Evolutionary conservation across 2,329 filamentous ascomycete genomes (phyloP), one percentile per base, ranked within the genome.

Genomic region (Incumbomyces delicatus): DNA sequence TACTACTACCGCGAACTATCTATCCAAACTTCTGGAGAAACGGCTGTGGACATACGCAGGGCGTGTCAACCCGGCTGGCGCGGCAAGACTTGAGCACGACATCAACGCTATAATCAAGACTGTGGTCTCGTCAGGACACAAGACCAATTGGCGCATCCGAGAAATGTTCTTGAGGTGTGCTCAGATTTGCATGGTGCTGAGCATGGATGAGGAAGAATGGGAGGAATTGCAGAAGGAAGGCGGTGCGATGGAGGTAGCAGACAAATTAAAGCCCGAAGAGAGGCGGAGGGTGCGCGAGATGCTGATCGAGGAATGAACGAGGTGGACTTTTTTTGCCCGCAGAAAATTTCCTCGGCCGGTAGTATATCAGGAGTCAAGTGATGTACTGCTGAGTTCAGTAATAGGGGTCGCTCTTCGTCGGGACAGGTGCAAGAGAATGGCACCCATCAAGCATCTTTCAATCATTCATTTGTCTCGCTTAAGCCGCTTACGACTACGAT

Each of bases 161-260:
- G 88, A 94, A 60, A 66, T 77, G 2, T 95, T 95, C 68, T 73
- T 76, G 22, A 78, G 81, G 58, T 85, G 85, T 48, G 74, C 76
- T 49, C 87, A 95, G 72, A 82, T 95, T 57, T 78, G 85, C 48
- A 79, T 94, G 72, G 79, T 95, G 13, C 81, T 90, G 61, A 90
- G 89, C 57, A 94, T 95, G 87, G 89, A 95, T 62, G 86, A 92
- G 30, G 89, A 95, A 48, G 90, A 95, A 66, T 95, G 88, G 85
- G 85, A 90, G 40, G 87, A 92, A 64, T 65, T 89, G 4, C 47
- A 57, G 36, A 45, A 33, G 60, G 65, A 6, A 66, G 73, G 34
- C 66, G 71, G 29, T 73, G 69, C 31, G 50, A 61, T 62, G 46
- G 73, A 77, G 46, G 67, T 73, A 12, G 76, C 80, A 11, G 81